Base-by-base conservation (phyloP, 441 rosid species). In the Raphanus hybrid region DNA sequence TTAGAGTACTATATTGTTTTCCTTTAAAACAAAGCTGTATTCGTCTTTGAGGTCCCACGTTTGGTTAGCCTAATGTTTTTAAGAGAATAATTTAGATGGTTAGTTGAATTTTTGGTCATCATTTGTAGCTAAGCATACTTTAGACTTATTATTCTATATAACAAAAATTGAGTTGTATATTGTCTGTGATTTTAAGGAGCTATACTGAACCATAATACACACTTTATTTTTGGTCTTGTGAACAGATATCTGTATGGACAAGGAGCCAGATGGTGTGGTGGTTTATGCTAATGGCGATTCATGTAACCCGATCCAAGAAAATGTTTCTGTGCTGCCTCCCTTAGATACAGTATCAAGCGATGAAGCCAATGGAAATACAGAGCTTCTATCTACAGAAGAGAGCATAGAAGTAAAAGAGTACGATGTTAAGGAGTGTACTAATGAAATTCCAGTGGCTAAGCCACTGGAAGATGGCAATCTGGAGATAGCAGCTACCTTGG, bases 361-460 rank as follows among this genome's bases (percentile, higher is more conserved):
- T 74, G 85, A 89, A 12, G 83, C 80, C 58, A 76, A 75, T 69
- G 90, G 68, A 69, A 85, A 75, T 66, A 73, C 92, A 58, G 92
- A 84, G 81, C 69, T 76, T 34, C 89, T 34, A 58, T 83, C 69
- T 61, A 75, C 80, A 12, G 93, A 89, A 83, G 94, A 85, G 80
- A 85, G 84, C 78, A 52, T 69, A 23, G 96, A 90, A 74, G 82
- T 77, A 63, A 91, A 90, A 74, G 92, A 90, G 45, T 94, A 87
- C 20, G 98, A 87, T 74, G 94, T 94, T 81, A 94, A 92, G 83
- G 98, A 91, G 73, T 92, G 97, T 74, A 90, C 93, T 8, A 85
- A 70, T 43, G 94, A 91, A 69, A 82, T 61, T 48, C 73, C 93
- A 3, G 79, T 82, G 69, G 87, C 57, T 61, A 80, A 74, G 82